A percentile compares a stretch with the other conserved stretches of the same genome.
phyloP scores from a whole-genome alignment of 345 rosid species.

The Populus ilicifolia region DNA sequence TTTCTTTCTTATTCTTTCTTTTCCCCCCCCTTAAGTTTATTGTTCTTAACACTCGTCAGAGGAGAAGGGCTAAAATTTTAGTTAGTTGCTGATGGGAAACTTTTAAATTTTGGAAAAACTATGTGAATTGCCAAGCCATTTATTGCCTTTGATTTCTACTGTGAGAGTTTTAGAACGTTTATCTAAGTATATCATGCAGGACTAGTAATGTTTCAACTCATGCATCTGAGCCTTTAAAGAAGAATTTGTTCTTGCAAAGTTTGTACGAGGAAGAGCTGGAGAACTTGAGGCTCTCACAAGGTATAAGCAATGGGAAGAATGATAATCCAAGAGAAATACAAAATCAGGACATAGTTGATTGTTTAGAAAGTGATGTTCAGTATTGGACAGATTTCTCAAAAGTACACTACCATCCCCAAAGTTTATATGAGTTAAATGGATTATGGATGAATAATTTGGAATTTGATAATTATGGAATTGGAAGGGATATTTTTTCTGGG shows the following conservation, averaged over 20 bases:
- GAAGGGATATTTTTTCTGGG: constrained; percentile 61
- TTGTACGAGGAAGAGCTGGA: constrained; percentile 56
- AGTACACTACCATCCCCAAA: constrained; percentile 79
- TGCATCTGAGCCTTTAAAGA: constrained; percentile 50
- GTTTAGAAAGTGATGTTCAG: constrained; percentile 58
- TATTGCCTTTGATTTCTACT: not conserved
- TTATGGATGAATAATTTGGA: constrained; percentile 52
- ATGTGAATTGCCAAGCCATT: too few species aligned
- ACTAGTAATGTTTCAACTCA: constrained; percentile 57
- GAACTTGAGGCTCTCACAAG: constrained; percentile 11
- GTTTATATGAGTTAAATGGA: constrained; percentile 68
- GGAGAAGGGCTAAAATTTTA: too few species aligned
- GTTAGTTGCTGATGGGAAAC: too few species aligned
- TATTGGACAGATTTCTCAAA: constrained; percentile 95
- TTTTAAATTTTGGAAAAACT: too few species aligned
- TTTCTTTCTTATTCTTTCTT: too few species aligned
- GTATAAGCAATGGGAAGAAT: constrained; percentile 20
- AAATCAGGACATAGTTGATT: constrained; percentile 67
- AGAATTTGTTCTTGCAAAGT: constrained; percentile 76
- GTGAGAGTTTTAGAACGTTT: not conserved
- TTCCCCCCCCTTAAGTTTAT: too few species aligned
- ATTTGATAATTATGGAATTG: constrained; percentile 74
- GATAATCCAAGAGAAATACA: constrained; percentile 38
- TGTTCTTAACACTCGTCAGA: too few species aligned
- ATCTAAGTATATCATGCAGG: constrained; percentile 39